These are phyloP conservation scores for Carex parvula DNA, from an alignment of 176 grass and related monocot genomes.

Conservation along the genomic window DNA sequence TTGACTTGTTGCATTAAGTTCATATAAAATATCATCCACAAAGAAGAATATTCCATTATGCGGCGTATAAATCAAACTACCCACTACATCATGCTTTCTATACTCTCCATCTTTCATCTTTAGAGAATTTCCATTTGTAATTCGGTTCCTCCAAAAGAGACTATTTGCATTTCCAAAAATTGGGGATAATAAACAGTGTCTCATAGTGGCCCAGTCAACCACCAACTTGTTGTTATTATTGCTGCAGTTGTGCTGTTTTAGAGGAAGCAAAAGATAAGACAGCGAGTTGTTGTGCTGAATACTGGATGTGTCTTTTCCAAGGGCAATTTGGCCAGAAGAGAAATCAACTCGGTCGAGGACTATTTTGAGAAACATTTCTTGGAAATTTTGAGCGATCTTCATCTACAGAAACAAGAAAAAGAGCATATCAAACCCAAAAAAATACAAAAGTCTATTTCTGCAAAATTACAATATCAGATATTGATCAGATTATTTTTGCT, in stretches of 20 bases:
- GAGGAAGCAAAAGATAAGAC: constrained; percentile 83
- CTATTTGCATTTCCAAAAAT: constrained; percentile 42
- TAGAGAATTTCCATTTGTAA: constrained; percentile 42
- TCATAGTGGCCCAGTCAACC: constrained; percentile 75
- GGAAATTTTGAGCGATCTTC: constrained; percentile 66
- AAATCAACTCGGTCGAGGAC: constrained; percentile 81
- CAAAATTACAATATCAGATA: neutral
- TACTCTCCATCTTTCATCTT: constrained; percentile 54
- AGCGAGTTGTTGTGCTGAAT: constrained; percentile 42
- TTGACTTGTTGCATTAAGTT: constrained; percentile 50
- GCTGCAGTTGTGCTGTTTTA: constrained; percentile 50
- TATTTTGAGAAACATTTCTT: constrained; percentile 91
- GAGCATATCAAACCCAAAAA: neutral
- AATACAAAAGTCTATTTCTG: neutral
- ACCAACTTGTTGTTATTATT: constrained; percentile 33
- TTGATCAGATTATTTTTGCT: neutral
- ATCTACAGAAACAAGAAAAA: constrained; percentile 48
- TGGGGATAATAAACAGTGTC: constrained; percentile 71
- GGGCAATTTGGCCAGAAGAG: constrained; percentile 46
- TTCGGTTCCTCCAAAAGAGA: constrained; percentile 26
- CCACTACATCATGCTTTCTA: constrained; percentile 63
- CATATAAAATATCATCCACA: constrained; percentile 50
- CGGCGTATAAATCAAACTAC: constrained; percentile 78
- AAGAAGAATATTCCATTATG: constrained; percentile 71
- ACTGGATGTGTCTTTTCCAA: constrained; percentile 31